Percentiles rank a stretch among this genome's conserved stretches.
These are phyloP conservation scores for Suillus subluteus DNA, from an alignment of 768 basidiomycete genomes.

Conservation along the genomic window DNA sequence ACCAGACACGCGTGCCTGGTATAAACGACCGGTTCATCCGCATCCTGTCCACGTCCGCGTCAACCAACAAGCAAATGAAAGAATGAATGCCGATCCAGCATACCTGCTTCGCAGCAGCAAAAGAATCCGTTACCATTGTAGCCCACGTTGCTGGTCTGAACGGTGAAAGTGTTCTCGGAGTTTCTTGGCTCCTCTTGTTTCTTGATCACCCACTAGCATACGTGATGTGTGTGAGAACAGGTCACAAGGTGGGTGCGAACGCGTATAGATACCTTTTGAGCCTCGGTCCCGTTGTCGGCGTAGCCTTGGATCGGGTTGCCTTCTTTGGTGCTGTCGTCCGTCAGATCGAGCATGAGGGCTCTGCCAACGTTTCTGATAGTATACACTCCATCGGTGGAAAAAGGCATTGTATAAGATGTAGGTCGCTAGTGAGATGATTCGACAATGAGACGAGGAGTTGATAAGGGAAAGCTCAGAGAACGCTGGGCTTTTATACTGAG, in stretches of 20 bases:
- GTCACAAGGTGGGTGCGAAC: not conserved
- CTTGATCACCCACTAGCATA: not conserved
- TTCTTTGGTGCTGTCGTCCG: not conserved
- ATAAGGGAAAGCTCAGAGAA: not conserved
- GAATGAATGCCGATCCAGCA: not conserved
- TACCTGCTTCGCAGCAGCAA: not conserved
- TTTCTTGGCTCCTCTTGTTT: not conserved
- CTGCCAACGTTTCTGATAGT: not conserved
- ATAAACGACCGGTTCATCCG: not conserved
- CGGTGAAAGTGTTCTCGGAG: not conserved
- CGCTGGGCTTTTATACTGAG: not conserved
- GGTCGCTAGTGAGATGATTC: not conserved
- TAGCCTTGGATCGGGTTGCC: not conserved
- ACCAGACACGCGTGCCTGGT: not conserved
- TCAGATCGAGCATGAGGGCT: not conserved
- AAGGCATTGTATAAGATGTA: constrained; percentile 1
- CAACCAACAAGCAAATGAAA: not conserved
- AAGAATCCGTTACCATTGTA: not conserved
- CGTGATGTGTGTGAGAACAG: not conserved
- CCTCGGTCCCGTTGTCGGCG: not conserved
- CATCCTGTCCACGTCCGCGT: not conserved
- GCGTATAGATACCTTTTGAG: not conserved
- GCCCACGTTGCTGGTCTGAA: not conserved
- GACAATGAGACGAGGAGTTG: not conserved
- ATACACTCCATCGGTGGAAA: not conserved